phyloP scores from a whole-genome alignment of 2,329 filamentous ascomycete genomes.

The Akanthomyces lecanii region DNA sequence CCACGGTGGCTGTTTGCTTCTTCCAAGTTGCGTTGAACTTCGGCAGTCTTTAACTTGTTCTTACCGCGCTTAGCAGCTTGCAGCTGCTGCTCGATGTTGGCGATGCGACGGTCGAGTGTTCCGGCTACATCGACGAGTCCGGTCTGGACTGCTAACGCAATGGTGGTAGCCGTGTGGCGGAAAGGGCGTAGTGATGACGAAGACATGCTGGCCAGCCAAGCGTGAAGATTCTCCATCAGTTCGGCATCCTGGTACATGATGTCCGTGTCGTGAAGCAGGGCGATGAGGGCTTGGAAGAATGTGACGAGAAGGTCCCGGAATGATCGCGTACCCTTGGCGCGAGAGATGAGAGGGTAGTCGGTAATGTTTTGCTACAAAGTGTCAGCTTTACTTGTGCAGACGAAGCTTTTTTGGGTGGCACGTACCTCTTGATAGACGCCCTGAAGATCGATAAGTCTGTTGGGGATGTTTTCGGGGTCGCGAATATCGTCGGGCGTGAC shows the following conservation, averaged over 20 bases:
- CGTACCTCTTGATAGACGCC: conserved; percentile 76
- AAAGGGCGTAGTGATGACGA: conserved; percentile 85
- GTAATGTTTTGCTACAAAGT: conserved; percentile 62
- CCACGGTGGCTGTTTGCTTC: conserved; percentile 68
- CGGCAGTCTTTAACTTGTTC: conserved; percentile 73
- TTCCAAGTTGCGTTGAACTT: conserved; percentile 67
- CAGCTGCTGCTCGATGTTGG: conserved; percentile 72
- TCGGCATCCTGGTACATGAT: conserved; percentile 71
- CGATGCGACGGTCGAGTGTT: conserved; percentile 66
- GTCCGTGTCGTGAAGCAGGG: conserved; percentile 75
- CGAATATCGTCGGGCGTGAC: conserved; percentile 80
- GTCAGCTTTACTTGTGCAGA: background rate
- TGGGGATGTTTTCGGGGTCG: conserved; percentile 81
- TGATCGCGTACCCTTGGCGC: conserved; percentile 67
- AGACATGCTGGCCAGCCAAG: conserved; percentile 89
- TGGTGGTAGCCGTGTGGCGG: conserved; percentile 86
- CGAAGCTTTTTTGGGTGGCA: conserved; percentile 9
- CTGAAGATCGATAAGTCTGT: conserved; percentile 78
- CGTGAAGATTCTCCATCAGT: conserved; percentile 81
- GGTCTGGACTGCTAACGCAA: conserved; percentile 74
- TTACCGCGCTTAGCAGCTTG: conserved; percentile 68
- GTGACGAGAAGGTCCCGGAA: conserved; percentile 74
- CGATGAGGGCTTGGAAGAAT: conserved; percentile 75
- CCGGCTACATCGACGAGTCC: conserved; percentile 71
- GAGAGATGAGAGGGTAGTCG: conserved; percentile 89